Conservation (phyloP, 176 grass and related monocot species). For the Otatea glauca region DNA sequence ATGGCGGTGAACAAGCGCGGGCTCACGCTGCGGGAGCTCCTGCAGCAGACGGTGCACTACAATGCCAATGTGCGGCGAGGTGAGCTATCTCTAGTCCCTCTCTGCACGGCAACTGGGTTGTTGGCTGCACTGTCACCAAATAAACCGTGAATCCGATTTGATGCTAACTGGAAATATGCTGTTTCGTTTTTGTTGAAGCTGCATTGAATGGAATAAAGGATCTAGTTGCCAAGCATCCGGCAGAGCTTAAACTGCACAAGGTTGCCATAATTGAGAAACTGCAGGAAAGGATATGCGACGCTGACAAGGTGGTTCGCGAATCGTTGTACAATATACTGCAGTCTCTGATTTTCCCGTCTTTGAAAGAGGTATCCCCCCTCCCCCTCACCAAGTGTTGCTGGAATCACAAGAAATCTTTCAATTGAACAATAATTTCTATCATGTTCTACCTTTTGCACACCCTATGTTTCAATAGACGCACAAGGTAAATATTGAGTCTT, state of each 20-base stretch:
- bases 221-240: slow-evolving; percentile 71
- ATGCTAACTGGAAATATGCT: neutral
- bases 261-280: slow-evolving; percentile 83
- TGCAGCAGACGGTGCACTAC: slow-evolving; percentile 66
- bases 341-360: slow-evolving; percentile 70
- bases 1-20: slow-evolving; percentile 84
- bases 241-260: slow-evolving; percentile 81
- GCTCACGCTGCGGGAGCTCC: slow-evolving; percentile 71
- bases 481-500: neutral
- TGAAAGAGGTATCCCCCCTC: slow-evolving; percentile 76
- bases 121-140: neutral
- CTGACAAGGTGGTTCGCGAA: slow-evolving; percentile 76
- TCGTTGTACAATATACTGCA: slow-evolving; percentile 67
- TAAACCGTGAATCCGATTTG: neutral
- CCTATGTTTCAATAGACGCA: neutral
- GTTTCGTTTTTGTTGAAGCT: slow-evolving; percentile 55
- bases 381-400: neutral
- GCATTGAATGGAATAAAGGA: slow-evolving; percentile 75
- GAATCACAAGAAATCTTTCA: neutral
- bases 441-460: neutral
- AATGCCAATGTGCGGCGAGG: slow-evolving; percentile 63
- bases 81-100: slow-evolving; percentile 5
- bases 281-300: slow-evolving; percentile 63
- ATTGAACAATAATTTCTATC: neutral
- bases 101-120: neutral